Conservation (phyloP, 495 filamentous ascomycete species). For the Aspergillus campestris region DNA sequence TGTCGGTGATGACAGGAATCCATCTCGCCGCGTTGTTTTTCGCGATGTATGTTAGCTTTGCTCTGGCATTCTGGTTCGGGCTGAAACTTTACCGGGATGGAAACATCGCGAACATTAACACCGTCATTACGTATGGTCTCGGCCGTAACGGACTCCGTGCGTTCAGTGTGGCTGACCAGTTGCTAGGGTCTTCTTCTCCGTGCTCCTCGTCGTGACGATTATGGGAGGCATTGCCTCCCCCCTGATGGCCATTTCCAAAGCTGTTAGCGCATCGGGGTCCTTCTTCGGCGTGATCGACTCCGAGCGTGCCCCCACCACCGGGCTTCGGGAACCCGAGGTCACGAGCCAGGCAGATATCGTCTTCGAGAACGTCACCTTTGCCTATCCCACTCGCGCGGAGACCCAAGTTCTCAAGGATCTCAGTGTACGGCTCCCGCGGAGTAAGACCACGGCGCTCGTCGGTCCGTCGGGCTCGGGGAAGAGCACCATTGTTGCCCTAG, state of each 20-base stretch:
- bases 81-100: constrained; percentile 29
- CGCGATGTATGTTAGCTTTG: constrained; percentile 38
- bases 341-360: constrained; percentile 41
- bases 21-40: constrained; percentile 30
- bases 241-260: constrained; percentile 40
- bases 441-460: constrained; percentile 49
- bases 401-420: constrained; percentile 32
- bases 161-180: too few relatives aligned
- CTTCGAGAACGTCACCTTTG: constrained; percentile 51
- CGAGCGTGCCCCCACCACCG: constrained; percentile 24
- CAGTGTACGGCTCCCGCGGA: constrained; percentile 28
- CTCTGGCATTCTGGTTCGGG: constrained; percentile 47
- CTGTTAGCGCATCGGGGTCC: constrained; percentile 33
- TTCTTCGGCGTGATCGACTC: constrained; percentile 43
- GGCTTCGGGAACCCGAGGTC: constrained; percentile 17
- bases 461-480: constrained; percentile 55
- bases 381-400: constrained; percentile 45
- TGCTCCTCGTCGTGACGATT: constrained; percentile 21
- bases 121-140: constrained; percentile 40
- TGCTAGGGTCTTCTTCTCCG: constrained; percentile 40
- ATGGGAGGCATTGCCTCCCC: constrained; percentile 27
- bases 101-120: constrained; percentile 32
- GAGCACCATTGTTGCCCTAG: constrained; percentile 56
- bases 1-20: constrained; percentile 17
- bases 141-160: neutral